Conservation (phyloP, 768 basidiomycete species). For the Auricularia auricula-judae region DNA sequence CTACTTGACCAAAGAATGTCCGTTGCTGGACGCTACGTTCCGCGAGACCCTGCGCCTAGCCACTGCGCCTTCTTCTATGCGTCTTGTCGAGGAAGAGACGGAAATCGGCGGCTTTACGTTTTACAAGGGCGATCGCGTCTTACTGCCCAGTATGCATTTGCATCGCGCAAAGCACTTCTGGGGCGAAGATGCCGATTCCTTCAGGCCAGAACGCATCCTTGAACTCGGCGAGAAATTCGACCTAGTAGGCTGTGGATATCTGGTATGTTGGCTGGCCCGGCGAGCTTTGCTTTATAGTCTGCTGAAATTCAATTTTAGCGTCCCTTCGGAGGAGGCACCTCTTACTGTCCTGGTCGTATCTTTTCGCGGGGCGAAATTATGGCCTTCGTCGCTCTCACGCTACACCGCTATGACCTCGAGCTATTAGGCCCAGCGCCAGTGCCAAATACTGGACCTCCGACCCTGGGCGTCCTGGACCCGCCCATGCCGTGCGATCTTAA, state of each 20-base stretch:
- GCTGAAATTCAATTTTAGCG: not conserved
- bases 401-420: not conserved
- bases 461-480: not conserved
- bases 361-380: not conserved
- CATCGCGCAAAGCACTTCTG: conserved; percentile 1
- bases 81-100: not conserved
- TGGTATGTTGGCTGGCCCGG: not conserved
- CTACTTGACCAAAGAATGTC: not conserved
- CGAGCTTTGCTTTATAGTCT: no score
- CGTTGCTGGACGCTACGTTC: not conserved
- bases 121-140: not conserved
- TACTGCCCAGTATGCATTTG: not conserved
- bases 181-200: not conserved
- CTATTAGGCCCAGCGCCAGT: not conserved
- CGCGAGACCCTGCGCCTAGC: not conserved
- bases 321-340: not conserved
- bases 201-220: not conserved
- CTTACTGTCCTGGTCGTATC: not conserved
- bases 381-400: not conserved
- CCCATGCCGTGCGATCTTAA: not conserved
- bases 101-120: not conserved
- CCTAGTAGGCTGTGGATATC: not conserved
- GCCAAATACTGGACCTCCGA: not conserved
- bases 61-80: not conserved
- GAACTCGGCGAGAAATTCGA: not conserved